A percentile compares a stretch with the other conserved stretches of the same genome.
These are phyloP conservation scores for Alternaria infectoria DNA, from an alignment of 2,329 filamentous ascomycete genomes.

Conservation along the genomic window DNA sequence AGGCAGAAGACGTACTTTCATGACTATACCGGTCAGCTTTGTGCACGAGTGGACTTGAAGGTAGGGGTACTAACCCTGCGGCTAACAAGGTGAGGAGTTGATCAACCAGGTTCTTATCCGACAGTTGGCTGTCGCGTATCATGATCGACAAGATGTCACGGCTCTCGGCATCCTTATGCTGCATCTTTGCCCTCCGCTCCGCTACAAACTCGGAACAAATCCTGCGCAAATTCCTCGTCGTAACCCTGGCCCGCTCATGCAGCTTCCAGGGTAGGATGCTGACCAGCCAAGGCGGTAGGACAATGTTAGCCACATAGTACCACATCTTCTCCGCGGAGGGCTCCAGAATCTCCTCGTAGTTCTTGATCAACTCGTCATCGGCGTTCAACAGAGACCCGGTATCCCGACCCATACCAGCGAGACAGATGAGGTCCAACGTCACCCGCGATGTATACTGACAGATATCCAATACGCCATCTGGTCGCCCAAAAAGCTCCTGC, in stretches of 20 bases:
- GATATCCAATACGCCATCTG: constrained; percentile 49
- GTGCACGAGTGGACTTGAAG: not conserved
- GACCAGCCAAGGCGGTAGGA: constrained; percentile 49
- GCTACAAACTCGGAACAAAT: constrained; percentile 56
- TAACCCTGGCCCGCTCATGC: constrained; percentile 50
- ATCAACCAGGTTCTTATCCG: constrained; percentile 60
- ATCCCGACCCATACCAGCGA: constrained; percentile 54
- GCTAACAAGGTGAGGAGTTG: constrained; percentile 64
- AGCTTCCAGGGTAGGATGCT: constrained; percentile 55
- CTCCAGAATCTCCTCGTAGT: constrained; percentile 54
- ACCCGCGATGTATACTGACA: constrained; percentile 53
- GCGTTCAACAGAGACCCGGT: constrained; percentile 51
- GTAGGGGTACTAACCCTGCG: constrained; percentile 53
- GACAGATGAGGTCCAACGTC: constrained; percentile 56
- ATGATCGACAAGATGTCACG: constrained; percentile 57
- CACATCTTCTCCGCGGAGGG: constrained; percentile 56
- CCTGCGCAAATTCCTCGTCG: constrained; percentile 45
- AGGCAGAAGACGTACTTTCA: constrained; percentile 76
- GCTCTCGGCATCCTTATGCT: constrained; percentile 34
- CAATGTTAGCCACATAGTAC: constrained; percentile 51
- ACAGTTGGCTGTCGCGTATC: constrained; percentile 60
- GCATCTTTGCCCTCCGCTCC: constrained; percentile 54
- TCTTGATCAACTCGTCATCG: constrained; percentile 51
- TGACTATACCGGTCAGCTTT: constrained; percentile 53
- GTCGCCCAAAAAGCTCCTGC: constrained; percentile 53